These are phyloP conservation scores for Gastrolobium bilobum DNA, from an alignment of 306 rosid species.

Conservation along the genomic window DNA sequence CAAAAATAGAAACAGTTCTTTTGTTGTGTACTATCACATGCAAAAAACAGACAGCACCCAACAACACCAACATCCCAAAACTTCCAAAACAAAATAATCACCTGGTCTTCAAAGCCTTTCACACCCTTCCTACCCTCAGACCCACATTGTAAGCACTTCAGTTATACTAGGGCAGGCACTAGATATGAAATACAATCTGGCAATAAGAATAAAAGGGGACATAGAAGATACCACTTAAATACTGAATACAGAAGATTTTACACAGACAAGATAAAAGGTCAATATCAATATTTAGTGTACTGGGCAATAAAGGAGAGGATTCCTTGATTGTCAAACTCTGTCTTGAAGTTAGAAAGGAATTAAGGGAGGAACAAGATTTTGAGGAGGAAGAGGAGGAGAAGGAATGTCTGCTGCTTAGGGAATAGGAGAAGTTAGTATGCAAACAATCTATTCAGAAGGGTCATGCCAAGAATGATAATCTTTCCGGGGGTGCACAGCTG, in stretches of 20 bases:
- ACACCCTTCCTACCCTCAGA: constrained; percentile 23
- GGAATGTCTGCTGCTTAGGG: too few species aligned
- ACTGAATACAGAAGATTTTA: constrained; percentile 19
- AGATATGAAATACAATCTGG: constrained; percentile 11
- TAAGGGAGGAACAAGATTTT: not conserved
- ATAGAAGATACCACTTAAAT: constrained; percentile 21
- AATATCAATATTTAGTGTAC: not conserved
- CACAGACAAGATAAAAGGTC: constrained; percentile 6
- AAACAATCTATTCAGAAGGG: too few species aligned
- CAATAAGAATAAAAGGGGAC: constrained; percentile 38
- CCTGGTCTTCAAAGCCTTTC: constrained; percentile 3
- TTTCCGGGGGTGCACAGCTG: too few species aligned
- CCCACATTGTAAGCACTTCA: constrained; percentile 19
- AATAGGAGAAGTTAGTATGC: too few species aligned
- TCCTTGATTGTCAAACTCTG: constrained; percentile 11
- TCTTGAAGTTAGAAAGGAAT: not conserved
- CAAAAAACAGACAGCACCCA: constrained; percentile 28
- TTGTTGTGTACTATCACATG: not conserved
- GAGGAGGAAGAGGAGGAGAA: not conserved
- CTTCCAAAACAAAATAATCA: constrained; percentile 22
- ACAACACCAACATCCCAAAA: constrained; percentile 23
- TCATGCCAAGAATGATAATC: too few species aligned
- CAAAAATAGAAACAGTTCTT: constrained; percentile 18
- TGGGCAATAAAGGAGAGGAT: constrained; percentile 15
- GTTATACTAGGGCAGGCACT: not conserved